Conservation (phyloP, 1,284 basidiomycete species). For the Heliocybe sulcata region DNA sequence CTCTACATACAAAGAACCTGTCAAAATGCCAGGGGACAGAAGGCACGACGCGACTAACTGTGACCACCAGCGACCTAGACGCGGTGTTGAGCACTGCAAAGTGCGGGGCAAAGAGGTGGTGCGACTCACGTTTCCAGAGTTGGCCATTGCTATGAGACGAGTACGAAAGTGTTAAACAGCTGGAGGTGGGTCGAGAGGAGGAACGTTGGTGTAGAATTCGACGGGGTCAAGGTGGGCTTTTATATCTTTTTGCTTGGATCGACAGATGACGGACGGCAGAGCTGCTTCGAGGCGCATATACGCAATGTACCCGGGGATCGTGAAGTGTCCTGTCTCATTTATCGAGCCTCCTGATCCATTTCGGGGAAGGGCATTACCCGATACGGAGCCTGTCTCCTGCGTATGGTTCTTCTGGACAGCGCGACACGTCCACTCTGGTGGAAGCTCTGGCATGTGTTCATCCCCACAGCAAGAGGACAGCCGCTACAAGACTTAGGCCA, state of each 20-base stretch:
- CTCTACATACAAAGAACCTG: neutral
- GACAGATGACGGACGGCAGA: too few species aligned
- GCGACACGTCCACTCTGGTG: too few species aligned
- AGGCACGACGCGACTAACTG: slow-evolving; percentile 3
- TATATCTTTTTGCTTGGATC: too few species aligned
- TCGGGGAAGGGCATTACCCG: neutral
- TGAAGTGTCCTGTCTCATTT: neutral
- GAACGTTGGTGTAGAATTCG: neutral
- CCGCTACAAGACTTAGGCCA: too few species aligned
- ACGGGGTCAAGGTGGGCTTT: neutral
- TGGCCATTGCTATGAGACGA: slow-evolving; percentile 5
- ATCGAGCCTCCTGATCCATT: neutral
- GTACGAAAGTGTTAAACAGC: neutral
- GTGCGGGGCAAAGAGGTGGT: neutral
- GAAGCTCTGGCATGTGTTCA: too few species aligned
- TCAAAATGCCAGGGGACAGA: neutral
- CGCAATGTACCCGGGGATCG: neutral
- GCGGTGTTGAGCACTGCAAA: too few species aligned
- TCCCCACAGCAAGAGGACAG: too few species aligned
- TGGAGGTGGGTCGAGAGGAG: neutral
- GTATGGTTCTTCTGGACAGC: too few species aligned
- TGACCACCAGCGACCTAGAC: slow-evolving; percentile 16
- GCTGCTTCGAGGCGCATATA: neutral
- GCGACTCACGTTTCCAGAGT: slow-evolving; percentile 13
- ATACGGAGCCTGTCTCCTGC: too few species aligned